A percentile compares a stretch with the other conserved stretches of the same genome.
These are phyloP conservation scores for Beverwykella pulmonaria DNA, from an alignment of 495 filamentous ascomycete species.

Conservation along the genomic window DNA sequence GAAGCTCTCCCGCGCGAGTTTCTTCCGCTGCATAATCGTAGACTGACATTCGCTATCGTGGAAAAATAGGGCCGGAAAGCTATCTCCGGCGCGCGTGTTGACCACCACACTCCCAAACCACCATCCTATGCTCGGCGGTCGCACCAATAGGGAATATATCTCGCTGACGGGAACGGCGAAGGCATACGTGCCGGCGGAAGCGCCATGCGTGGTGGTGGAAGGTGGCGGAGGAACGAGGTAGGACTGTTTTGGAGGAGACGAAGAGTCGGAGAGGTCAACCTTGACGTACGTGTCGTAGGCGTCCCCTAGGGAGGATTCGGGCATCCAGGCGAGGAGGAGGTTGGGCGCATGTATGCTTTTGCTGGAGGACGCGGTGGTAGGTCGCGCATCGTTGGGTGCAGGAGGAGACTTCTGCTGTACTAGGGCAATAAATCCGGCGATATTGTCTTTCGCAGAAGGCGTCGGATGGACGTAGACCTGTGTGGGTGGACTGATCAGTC, in stretches of 20 bases:
- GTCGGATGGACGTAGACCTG: constrained; percentile 98
- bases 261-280: constrained; percentile 82
- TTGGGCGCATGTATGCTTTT: constrained; percentile 57
- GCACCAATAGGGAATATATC: constrained; percentile 85
- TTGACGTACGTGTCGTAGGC: constrained; percentile 89
- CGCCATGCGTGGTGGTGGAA: constrained; percentile 69
- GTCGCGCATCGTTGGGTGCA: constrained; percentile 45
- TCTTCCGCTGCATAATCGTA: constrained; percentile 92
- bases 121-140: constrained; percentile 93
- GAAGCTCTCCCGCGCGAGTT: constrained; percentile 75
- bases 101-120: constrained; percentile 96
- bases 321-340: constrained; percentile 88
- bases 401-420: constrained; percentile 79
- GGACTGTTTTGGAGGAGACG: constrained; percentile 78
- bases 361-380: constrained; percentile 56
- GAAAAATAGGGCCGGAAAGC: constrained; percentile 94
- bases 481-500: neutral
- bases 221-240: constrained; percentile 93
- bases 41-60: constrained; percentile 96
- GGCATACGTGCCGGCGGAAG: constrained; percentile 80
- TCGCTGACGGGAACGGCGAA: constrained; percentile 90
- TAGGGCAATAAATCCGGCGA: constrained; percentile 92
- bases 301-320: constrained; percentile 85
- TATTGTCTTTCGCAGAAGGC: constrained; percentile 91
- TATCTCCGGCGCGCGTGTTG: constrained; percentile 85